These are phyloP conservation scores for Chlorociboria aeruginascens DNA, from an alignment of 495 filamentous ascomycete genomes.

Conservation along the genomic window DNA sequence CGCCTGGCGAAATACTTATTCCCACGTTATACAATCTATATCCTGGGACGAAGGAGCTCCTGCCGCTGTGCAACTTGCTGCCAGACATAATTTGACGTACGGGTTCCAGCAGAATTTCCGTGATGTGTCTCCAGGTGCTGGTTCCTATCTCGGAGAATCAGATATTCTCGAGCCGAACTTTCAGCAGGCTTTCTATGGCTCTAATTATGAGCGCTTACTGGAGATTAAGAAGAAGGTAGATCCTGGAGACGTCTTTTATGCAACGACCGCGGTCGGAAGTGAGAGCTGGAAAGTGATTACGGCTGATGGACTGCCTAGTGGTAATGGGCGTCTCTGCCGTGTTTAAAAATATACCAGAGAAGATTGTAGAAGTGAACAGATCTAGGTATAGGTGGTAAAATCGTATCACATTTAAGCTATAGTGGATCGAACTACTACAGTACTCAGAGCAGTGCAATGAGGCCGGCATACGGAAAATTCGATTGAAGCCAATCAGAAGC, in stretches of 20 bases:
- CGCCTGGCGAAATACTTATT: constrained; percentile 40
- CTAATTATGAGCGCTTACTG: constrained; percentile 32
- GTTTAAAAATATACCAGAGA: background rate
- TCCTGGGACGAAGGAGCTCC: constrained; percentile 23
- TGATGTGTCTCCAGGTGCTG: constrained; percentile 26
- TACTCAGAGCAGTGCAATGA: too few relatives aligned
- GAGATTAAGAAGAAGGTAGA: constrained; percentile 43
- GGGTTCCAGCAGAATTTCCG: constrained; percentile 20
- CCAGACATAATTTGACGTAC: constrained; percentile 24
- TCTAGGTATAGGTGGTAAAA: too few relatives aligned
- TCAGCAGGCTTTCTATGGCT: constrained; percentile 38
- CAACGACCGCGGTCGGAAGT: constrained; percentile 45
- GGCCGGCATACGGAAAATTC: too few relatives aligned
- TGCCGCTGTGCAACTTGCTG: constrained; percentile 17
- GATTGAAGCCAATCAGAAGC: too few relatives aligned
- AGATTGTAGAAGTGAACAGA: background rate
- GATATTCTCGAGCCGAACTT: constrained; percentile 39
- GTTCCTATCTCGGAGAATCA: constrained; percentile 32
- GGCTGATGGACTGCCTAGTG: background rate
- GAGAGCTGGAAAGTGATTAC: constrained; percentile 36
- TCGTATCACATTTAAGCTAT: too few relatives aligned
- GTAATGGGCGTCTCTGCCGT: constrained; percentile 11
- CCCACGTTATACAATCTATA: constrained; percentile 3
- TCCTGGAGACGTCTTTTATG: constrained; percentile 46
- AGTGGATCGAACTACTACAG: too few relatives aligned